phyloP scores from a whole-genome alignment of 352 stramenopile species.

The Aphanomyces cochlioides region DNA sequence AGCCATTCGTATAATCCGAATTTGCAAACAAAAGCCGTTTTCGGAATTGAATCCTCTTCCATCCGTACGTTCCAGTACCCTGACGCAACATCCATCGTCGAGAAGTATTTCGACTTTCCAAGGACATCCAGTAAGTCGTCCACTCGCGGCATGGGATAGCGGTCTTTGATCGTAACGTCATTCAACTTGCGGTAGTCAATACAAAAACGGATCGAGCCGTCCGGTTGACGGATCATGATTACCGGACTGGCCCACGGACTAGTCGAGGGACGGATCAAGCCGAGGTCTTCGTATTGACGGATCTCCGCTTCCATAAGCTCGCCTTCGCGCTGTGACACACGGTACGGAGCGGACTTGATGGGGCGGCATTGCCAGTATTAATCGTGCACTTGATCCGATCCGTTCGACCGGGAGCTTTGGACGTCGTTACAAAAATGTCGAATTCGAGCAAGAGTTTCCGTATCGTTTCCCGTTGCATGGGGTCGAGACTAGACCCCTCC shows the following conservation, averaged over 20 bases:
- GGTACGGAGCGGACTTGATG: slow-evolving; percentile 1
- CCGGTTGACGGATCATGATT: neutral
- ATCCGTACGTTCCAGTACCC: slow-evolving; percentile 4
- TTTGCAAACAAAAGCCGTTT: neutral
- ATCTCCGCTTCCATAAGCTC: slow-evolving; percentile 7
- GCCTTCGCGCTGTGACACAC: neutral
- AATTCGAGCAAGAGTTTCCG: neutral
- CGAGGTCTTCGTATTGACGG: neutral
- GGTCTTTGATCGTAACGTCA: neutral
- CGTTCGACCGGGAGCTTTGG: neutral
- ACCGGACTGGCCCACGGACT: neutral
- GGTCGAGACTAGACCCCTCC: neutral
- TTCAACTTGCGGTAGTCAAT: neutral
- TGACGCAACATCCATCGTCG: neutral
- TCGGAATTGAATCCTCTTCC: neutral
- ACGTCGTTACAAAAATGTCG: neutral
- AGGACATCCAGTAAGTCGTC: neutral
- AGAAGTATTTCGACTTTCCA: neutral
- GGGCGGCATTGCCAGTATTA: neutral
- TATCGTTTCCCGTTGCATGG: neutral
- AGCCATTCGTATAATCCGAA: neutral
- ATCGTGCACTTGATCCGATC: neutral
- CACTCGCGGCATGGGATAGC: neutral
- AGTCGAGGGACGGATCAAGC: neutral
- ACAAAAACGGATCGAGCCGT: neutral